Base-by-base conservation (phyloP, 495 filamentous ascomycete species). In the Neurospora sp. region DNA sequence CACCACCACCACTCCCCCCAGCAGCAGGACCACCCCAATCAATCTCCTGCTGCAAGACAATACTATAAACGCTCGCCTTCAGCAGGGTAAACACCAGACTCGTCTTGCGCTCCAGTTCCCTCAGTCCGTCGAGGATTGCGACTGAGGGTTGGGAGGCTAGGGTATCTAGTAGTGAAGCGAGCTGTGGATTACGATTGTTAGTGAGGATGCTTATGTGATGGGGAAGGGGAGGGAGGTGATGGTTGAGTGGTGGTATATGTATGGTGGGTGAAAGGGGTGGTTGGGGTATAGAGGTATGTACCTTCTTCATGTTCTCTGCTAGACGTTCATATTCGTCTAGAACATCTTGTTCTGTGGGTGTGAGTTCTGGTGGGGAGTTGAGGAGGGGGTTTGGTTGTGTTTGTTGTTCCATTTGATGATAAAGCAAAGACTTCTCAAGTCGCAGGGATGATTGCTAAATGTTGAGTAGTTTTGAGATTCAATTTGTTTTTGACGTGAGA, bases 11-110 rank as follows among this genome's bases (percentile, higher is more conserved):
- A 61, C 17, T 8, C 7, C 14, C 53, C 6, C 27, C 27, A 61
- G 53, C 53, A 61, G 53, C 53, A 61, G 27, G 27, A 27, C 74
- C 75, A 72, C 90, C 88, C 78, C 84, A 86, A 74, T 86, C 89
- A 72, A 96, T 96, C 88, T 98, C 92, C 85, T 98, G 94, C 86
- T 98, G 94, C 84, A 99, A 81, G 75, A 99, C 94, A 85, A 99
- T 98, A 79, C 92, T 96, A 81, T 98, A 98, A 69, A 98, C 96
- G 82, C 95, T 98, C 40, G 96, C 95, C 84, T 99, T 98, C 78
- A 99, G 86, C 79, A 98, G 79, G 73, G 96, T 99, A 81, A 95
- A 97, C 40, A 98, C 96, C 45, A 96, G 85, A 65, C 92, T 92
- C 35, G 94, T 97, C 86, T 98, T 97, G 75, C 96, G 87, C 84